These are phyloP conservation scores for Ustilago esculenta DNA, from an alignment of 1,284 basidiomycete species.

Conservation along the genomic window DNA sequence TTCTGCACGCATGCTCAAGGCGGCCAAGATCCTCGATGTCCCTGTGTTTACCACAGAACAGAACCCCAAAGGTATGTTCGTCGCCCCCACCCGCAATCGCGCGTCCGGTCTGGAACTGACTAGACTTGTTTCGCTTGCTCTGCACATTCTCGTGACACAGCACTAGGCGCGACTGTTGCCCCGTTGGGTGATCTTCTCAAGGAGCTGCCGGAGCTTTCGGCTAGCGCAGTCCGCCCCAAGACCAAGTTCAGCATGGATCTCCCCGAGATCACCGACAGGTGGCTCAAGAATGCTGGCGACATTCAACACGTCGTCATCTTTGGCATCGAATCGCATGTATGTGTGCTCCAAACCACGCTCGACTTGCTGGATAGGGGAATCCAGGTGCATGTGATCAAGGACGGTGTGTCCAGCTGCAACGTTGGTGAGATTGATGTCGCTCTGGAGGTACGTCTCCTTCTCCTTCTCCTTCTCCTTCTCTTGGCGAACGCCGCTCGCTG, in stretches of 20 bases:
- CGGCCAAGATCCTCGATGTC: slow-evolving; percentile 73
- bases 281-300: slow-evolving; percentile 69
- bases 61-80: slow-evolving; percentile 76
- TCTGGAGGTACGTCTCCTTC: slow-evolving; percentile 70
- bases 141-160: slow-evolving; percentile 66
- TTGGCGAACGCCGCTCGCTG: not conserved
- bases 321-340: slow-evolving; percentile 89
- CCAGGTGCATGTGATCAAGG: slow-evolving; percentile 79
- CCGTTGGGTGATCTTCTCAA: slow-evolving; percentile 72
- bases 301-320: slow-evolving; percentile 78
- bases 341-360: slow-evolving; percentile 82
- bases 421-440: slow-evolving; percentile 69
- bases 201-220: slow-evolving; percentile 72
- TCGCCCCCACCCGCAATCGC: too few species aligned
- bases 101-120: too few species aligned
- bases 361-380: slow-evolving; percentile 73
- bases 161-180: slow-evolving; percentile 77
- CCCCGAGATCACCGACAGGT: slow-evolving; percentile 72
- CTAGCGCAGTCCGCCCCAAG: slow-evolving; percentile 76
- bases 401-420: slow-evolving; percentile 85
- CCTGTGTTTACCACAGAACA: slow-evolving; percentile 84
- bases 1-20: slow-evolving; percentile 54
- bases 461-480: not conserved
- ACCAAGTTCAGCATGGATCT: slow-evolving; percentile 84
- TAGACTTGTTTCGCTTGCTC: too few species aligned